Evolutionary conservation across 331 rosid species (phyloP), one percentile per base, ranked within the genome.

Genomic region (Erythrophleum ivorense): DNA sequence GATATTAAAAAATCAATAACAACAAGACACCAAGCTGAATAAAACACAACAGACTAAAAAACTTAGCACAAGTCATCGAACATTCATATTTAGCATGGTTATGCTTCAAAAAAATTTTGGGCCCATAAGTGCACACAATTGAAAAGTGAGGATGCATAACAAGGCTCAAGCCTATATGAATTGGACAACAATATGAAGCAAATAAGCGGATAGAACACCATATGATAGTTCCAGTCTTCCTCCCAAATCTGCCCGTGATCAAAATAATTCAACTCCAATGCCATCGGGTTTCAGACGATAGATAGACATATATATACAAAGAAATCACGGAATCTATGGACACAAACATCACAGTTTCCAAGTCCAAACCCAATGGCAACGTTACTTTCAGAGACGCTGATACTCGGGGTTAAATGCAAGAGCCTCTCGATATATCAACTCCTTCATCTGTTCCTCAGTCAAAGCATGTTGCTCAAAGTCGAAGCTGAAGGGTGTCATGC

Each of bases 391-490:
- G 77, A 84, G 86, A 54, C 84, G 91, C 86, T 80, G 97, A 76
- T 92, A 92, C 87, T 94, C 97, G 0, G 94, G 99, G 88, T 96
- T 96, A 83, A 94, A 96, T 52, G 99, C 99, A 66, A 96, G 88
- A 13, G 98, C 97, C 89, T 96, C 99, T 86, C 89, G 82, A 80
- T 91, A 89, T 86, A 96, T 96, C 81, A 96, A 88, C 86, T 92
- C 98, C 49, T 90, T 96, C 98, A 96, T 96, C 84, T 96, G 99
- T 59, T 96, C 99, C 89, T 96, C 99, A 0, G 86, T 82, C 77
- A 96, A 89, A 2, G 99, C 97, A 75, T 92, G 97, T 86, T 96
- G 99, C 87, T 96, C 99, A 62, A 96, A 96, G 85, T 96, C 99
- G 43, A 96, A 96, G 92, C 80, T 94, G 91, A 96, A 96, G 74